Evolutionary conservation across 441 rosid genomes (phyloP), one percentile per base, ranked within the genome.

Genomic region (Populus hybrid): DNA sequence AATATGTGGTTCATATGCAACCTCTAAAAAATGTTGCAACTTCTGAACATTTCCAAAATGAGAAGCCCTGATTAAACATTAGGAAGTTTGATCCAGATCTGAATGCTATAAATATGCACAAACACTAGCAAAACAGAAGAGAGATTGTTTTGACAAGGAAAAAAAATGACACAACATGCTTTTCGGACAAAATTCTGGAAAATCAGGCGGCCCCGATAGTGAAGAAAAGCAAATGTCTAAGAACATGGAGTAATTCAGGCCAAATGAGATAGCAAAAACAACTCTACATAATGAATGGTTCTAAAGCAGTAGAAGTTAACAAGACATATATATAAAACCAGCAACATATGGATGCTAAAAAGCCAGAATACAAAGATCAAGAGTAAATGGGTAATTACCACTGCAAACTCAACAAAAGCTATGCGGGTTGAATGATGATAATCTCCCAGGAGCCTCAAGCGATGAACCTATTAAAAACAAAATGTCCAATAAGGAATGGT

Each of bases 381-480:
- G 71, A 35, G 68, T 16, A 69, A 16, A 21, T 57, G 67, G 30
- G 50, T 21, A 80, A 50, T 80, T 92, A 94, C 99, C 95, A 85
- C 66, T 20, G 87, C 21, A 74, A 95, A 95, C 87, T 95, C 99
- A 57, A 95, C 95, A 87, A 95, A 95, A 81, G 98, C 98, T 75
- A 93, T 91, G 21, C 95, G 97, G 75, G 98, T 91, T 76, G 92
- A 90, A 85, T 93, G 96, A 77, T 89, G 91, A 80, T 90, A 89
- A 79, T 95, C 99, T 76, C 99, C 99, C 53, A 95, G 82, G 21
- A 95, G 89, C 97, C 98, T 91, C 87, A 95, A 83, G 79, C 96
- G 95, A 14, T 85, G 91, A 85, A 96, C 98, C 99, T 96, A 78
- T 46, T 32, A 21, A 40, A 32, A 72, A 74, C 38, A 70, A 77